Evolutionary conservation across 495 filamentous ascomycete species (phyloP).

Genomic region (Penicillium samsonianum): DNA sequence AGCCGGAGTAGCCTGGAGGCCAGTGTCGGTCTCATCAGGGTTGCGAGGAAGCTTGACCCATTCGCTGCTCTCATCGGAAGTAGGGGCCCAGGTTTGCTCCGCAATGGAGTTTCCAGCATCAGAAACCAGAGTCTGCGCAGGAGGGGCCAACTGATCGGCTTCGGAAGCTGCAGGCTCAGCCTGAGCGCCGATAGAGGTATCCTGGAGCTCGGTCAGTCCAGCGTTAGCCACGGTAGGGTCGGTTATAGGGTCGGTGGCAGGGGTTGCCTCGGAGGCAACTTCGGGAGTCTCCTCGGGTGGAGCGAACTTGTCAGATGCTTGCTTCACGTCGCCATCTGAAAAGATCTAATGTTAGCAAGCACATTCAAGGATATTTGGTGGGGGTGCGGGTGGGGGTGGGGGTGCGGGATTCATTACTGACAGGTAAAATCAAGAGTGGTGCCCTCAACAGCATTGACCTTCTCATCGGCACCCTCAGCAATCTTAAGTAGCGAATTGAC

Average conservation of each 20-base stretch:
- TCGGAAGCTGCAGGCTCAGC: slow-evolving; percentile 27
- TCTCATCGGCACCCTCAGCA: slow-evolving; percentile 77
- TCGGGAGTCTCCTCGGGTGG: slow-evolving; percentile 25
- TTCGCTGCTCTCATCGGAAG: slow-evolving; percentile 66
- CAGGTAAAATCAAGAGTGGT: slow-evolving; percentile 71
- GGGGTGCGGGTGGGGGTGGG: background rate
- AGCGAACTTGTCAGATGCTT: slow-evolving; percentile 45
- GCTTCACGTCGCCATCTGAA: slow-evolving; percentile 70
- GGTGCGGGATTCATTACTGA: slow-evolving; percentile 46
- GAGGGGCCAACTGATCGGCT: slow-evolving; percentile 41
- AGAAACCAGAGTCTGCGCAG: slow-evolving; percentile 57
- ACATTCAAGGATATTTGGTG: background rate
- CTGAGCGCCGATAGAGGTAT: slow-evolving; percentile 31
- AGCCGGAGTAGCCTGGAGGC: slow-evolving; percentile 59
- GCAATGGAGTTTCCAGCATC: slow-evolving; percentile 67
- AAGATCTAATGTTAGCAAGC: slow-evolving; percentile 30
- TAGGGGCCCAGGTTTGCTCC: slow-evolving; percentile 61
- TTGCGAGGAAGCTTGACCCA: slow-evolving; percentile 79
- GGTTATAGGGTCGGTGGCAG: slow-evolving; percentile 44
- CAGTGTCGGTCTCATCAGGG: slow-evolving; percentile 73
- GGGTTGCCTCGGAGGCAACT: slow-evolving; percentile 27
- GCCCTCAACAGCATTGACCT: slow-evolving; percentile 63
- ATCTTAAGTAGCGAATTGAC: slow-evolving; percentile 83
- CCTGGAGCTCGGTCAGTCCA: slow-evolving; percentile 70
- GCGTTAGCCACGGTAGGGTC: slow-evolving; percentile 81